Evolutionary conservation across 768 basidiomycete genomes (phyloP).

Genomic region (Saitozyma podzolica): DNA sequence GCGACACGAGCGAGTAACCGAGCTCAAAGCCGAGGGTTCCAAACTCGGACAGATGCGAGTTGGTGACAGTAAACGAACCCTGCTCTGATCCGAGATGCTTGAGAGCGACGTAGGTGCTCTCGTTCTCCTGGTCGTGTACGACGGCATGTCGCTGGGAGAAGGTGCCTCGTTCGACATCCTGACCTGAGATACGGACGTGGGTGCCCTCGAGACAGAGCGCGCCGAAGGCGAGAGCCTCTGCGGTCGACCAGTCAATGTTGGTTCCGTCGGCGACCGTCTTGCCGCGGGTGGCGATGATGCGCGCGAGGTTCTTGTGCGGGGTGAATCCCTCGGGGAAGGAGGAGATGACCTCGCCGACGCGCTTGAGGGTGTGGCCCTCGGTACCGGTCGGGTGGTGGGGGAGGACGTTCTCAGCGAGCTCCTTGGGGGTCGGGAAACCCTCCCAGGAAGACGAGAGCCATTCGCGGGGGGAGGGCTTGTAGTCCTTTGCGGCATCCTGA

Average conservation of each 20-base stretch:
- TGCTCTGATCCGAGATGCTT: slow-evolving; percentile 85
- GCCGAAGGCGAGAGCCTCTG: slow-evolving; percentile 95
- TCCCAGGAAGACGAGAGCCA: slow-evolving; percentile 99
- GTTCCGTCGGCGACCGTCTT: slow-evolving; percentile 86
- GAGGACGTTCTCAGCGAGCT: slow-evolving; percentile 86
- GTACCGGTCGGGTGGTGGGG: slow-evolving; percentile 87
- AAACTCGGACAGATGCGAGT: slow-evolving; percentile 94
- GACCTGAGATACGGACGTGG: slow-evolving; percentile 92
- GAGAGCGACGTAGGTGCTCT: slow-evolving; percentile 83
- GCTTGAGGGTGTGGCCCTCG: slow-evolving; percentile 71
- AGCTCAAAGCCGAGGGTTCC: slow-evolving; percentile 95
- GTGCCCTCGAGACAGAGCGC: slow-evolving; percentile 87
- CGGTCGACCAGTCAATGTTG: slow-evolving; percentile 97
- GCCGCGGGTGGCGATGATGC: slow-evolving; percentile 82
- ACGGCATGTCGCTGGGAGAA: slow-evolving; percentile 98
- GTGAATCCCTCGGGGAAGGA: slow-evolving; percentile 80
- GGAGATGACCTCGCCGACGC: slow-evolving; percentile 83
- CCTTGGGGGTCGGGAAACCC: slow-evolving; percentile 95
- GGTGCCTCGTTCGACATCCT: slow-evolving; percentile 97
- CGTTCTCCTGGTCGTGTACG: slow-evolving; percentile 91
- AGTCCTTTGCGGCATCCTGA: slow-evolving; percentile 88
- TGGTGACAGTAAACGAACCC: slow-evolving; percentile 91
- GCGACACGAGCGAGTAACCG: slow-evolving; percentile 96
- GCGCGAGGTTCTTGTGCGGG: slow-evolving; percentile 87
- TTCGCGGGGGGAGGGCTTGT: slow-evolving; percentile 89